Percentiles rank a stretch among this genome's conserved stretches.
Evolutionary conservation across 768 basidiomycete species (phyloP).

Genomic region (Tulasnella calospora): DNA sequence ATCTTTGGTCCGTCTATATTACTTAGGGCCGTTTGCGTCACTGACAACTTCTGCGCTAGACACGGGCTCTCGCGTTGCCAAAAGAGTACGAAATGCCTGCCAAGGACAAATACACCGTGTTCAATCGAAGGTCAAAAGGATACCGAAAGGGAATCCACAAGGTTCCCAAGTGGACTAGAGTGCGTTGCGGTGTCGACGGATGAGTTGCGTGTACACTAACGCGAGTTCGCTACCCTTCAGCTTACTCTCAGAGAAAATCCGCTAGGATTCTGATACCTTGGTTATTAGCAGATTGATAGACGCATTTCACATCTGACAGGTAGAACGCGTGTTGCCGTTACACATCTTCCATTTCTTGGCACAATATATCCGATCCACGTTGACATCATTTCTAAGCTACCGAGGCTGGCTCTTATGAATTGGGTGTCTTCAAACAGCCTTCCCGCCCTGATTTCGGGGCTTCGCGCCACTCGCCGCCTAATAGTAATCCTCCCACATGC

Average conservation of each 20-base stretch:
- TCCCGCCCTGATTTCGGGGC: too few relatives aligned
- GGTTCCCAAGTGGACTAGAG: conserved; percentile 93
- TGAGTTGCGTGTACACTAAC: neutral
- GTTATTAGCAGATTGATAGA: too few relatives aligned
- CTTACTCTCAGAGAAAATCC: conserved; percentile 83
- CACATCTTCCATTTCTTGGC: too few relatives aligned
- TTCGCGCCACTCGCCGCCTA: too few relatives aligned
- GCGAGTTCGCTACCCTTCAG: conserved; percentile 43
- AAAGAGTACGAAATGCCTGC: conserved; percentile 91
- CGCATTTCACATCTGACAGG: too few relatives aligned
- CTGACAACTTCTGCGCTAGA: conserved; percentile 40
- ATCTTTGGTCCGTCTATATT: conserved; percentile 74
- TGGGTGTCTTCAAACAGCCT: too few relatives aligned
- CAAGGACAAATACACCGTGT: conserved; percentile 93
- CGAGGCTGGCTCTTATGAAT: too few relatives aligned
- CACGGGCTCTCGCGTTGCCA: conserved; percentile 72
- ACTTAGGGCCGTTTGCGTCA: too few relatives aligned
- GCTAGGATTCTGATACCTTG: conserved; percentile 66
- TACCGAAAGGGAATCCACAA: conserved; percentile 96
- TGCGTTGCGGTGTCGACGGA: conserved; percentile 40
- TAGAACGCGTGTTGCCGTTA: too few relatives aligned
- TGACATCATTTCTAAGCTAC: too few relatives aligned
- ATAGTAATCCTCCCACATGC: too few relatives aligned
- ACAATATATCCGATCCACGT: too few relatives aligned
- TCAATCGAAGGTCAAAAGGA: conserved; percentile 59